Base-by-base conservation (phyloP, 306 rosid genomes). In the Corylus heterophylla region DNA sequence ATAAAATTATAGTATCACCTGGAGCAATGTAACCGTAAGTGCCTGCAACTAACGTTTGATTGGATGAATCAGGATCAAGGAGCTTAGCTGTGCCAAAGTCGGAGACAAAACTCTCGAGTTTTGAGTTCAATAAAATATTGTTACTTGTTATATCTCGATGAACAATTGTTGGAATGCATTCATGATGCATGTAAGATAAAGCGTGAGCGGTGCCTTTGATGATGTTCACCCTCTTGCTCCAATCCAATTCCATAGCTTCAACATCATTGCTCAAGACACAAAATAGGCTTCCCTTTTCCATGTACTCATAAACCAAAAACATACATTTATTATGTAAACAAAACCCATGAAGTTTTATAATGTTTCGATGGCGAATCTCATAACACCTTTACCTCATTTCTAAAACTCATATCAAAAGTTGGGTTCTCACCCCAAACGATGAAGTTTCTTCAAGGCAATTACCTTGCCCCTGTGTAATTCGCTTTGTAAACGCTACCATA, bases 371-470 rank as follows among this genome's bases (percentile, higher is more conserved):
- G 13, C 31, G 61, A 0, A 81, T 81, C 29, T 61, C 51, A 49
- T 39, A 81, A 71, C 69, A 76, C 50, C 16, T 62, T 76, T 16
- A 70, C 51, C 45, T 81, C 84, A 8, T 76, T 76, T 4, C 2
- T 14, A 2, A 75, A 81, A 17, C 80, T 76, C 12, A 22, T 75
- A 48, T 61, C 12, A 31, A 71, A 54, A 0, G 54, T 50, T n/a
- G 74, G 71, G 25, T 63, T 35, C 47, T 63, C 22, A 0, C 10
- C 31, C 69, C 31, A 13, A 35, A 11, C 12, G 12, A 31, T 76
- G 81, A 47, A 82, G 85, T 1, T 82, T 82, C 8, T 82, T 82
- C 20, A 82, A 18, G 11, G 85, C 85, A 52, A 82, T 74, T 11
- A 31, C 25, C 0, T 63, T 54, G 0, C 81, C 78, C 8, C 62